Base-by-base conservation (phyloP, 345 rosid genomes). In the Pistacia vera region DNA sequence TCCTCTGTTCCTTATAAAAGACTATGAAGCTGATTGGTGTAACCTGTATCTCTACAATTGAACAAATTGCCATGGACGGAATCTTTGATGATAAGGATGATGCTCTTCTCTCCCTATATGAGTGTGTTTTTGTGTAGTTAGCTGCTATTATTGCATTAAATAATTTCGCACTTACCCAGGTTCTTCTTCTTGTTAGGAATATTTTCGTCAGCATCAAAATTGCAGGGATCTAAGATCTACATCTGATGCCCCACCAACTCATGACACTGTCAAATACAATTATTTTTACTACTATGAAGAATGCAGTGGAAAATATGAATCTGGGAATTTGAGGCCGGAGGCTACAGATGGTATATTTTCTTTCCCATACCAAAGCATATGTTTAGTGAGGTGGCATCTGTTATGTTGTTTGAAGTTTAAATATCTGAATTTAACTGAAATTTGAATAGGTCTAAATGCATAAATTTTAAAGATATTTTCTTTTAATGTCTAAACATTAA, bases 241-340 rank as follows among this genome's bases (percentile, higher is more conserved):
- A 11, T 83, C 95, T 22, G 87, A 86, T 51, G 74, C 84, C 33
- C 74, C 86, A 1, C 95, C 95, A 13, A 56, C 84, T 13, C 91
- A 89, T 86, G 89, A 87, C 85, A 46, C 59, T 8, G 70, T 89
- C 71, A 83, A 72, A 83, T 91, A 68, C 82, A 89, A 75, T 81
- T 78, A 11, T 88, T 83, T 77, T 89, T 91, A 41, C 69, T 79
- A 73, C 86, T 88, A 7, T 79, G 48, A 86, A 86, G 75, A 79
- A 77, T 82, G 71, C 75, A 28, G 60, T 83, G 49, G 88, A 85
- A 89, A 84, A 70, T 91, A 89, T 59, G 97, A 91, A 83, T 84
- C 94, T 2, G 86, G 75, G 80, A 73, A 75, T 90, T 92, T 80
- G 86, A 86, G 81, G 95, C 95, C 18, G 85, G 89, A 65, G 95